Evolutionary conservation across 2,329 filamentous ascomycete species (phyloP).

Genomic region (Colletotrichum echinochloae): DNA sequence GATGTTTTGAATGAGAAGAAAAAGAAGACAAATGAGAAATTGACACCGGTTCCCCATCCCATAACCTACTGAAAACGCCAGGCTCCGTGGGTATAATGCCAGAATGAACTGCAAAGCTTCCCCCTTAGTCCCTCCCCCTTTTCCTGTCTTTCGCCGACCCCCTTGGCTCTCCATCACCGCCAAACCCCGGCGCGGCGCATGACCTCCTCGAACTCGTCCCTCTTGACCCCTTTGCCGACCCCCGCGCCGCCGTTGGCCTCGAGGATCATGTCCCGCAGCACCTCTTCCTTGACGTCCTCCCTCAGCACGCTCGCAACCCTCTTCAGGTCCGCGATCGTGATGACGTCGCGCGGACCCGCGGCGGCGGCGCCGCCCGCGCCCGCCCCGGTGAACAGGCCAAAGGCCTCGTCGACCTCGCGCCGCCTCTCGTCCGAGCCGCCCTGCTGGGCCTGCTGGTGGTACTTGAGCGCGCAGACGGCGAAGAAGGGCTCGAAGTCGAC

Average conservation of each 20-base stretch:
- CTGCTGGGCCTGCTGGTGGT: conserved; percentile 69
- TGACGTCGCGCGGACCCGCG: conserved; percentile 57
- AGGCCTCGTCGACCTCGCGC: conserved; percentile 83
- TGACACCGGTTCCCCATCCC: not conserved
- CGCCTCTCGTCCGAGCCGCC: conserved; percentile 53
- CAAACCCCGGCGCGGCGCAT: conserved; percentile 89
- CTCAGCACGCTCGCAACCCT: conserved; percentile 84
- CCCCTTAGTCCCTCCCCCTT: not conserved
- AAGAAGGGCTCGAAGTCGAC: conserved; percentile 86
- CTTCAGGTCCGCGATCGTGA: conserved; percentile 82
- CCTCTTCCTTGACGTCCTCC: conserved; percentile 84
- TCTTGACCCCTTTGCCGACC: conserved; percentile 75
- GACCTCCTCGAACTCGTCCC: conserved; percentile 86
- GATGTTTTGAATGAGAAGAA: not conserved
- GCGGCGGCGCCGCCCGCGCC: conserved; percentile 34
- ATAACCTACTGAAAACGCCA: conserved; percentile 16
- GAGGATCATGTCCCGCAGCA: conserved; percentile 92
- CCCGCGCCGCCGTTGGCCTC: conserved; percentile 90
- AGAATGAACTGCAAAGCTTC: conserved; percentile 6
- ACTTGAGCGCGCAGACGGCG: conserved; percentile 87
- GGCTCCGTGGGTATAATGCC: conserved; percentile 33
- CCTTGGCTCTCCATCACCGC: conserved; percentile 62
- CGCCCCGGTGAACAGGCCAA: conserved; percentile 78
- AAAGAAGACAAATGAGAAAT: not conserved
- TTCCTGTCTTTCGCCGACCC: too few species aligned